phyloP scores from a whole-genome alignment of 768 basidiomycete species.

The Coprinopsis strossmayeri region DNA sequence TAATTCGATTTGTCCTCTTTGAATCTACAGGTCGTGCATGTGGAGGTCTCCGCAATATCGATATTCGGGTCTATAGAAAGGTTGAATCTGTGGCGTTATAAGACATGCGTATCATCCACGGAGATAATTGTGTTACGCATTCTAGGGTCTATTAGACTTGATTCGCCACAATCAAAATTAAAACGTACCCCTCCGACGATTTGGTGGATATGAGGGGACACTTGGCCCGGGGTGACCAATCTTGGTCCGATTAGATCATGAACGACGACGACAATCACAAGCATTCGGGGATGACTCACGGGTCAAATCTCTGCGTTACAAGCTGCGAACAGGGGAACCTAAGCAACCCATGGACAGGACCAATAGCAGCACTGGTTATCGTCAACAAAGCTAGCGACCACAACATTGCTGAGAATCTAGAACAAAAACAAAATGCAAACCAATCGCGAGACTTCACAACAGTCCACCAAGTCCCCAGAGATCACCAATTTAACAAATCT shows the following conservation, averaged over 20 bases:
- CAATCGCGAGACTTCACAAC: too few relatives aligned
- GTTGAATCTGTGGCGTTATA: slow-evolving; percentile 2
- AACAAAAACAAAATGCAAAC: neutral
- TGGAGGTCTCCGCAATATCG: neutral
- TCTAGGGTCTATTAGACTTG: neutral
- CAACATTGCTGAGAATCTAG: neutral
- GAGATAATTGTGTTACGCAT: slow-evolving; percentile 4
- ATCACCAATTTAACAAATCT: too few relatives aligned
- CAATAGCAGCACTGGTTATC: neutral
- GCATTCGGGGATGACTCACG: neutral
- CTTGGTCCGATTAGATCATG: too few relatives aligned
- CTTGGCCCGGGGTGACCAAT: slow-evolving; percentile 7
- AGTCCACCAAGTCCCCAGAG: too few relatives aligned
- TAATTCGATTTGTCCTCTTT: slow-evolving; percentile 9
- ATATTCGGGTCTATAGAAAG: slow-evolving; percentile 4
- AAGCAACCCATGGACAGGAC: neutral
- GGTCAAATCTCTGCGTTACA: slow-evolving; percentile 8
- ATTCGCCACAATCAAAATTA: neutral
- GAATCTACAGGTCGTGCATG: slow-evolving; percentile 6
- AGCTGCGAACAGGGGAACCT: slow-evolving; percentile 10
- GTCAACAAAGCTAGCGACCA: neutral
- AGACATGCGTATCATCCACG: neutral
- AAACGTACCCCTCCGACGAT: slow-evolving; percentile 9
- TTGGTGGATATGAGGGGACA: slow-evolving; percentile 9
- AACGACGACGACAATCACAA: neutral